Base-by-base conservation (phyloP, 257 asterid species). In the Cruciata laevipes region DNA sequence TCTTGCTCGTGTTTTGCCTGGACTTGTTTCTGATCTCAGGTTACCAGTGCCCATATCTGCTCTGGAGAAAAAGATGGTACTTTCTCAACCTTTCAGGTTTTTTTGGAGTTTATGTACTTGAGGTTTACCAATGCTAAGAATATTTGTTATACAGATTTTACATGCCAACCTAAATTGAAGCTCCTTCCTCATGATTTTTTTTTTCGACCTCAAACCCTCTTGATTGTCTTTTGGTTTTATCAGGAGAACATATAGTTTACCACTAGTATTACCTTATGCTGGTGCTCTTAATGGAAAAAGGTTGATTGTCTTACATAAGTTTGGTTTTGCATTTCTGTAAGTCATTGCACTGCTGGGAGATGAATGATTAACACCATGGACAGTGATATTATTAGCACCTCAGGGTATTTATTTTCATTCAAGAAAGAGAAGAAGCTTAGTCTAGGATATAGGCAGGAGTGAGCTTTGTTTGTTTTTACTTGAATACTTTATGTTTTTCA, bases 1-100 rank as follows among this genome's bases (percentile, higher is more conserved):
- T 78, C 95, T 93, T 61, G 82, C 95, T 76, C 88, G 96, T 67
- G 86, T 90, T 38, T 75, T 93, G 80, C 99, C 99, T 1, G 95
- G 84, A 71, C 86, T 93, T 75, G 87, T 84, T 75, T 53, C 92
- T 49, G 96, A 85, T 72, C 95, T 90, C 65, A 85, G 95, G 82
- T 75, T 93, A 78, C 87, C 92, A 20, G 75, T 79, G 72, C 95
- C 99, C 33, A 61, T 88, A 74, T 90, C 99, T 65, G 78, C 69
- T 65, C 79, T 93, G 71, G 99, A 93, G 81, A 83, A 77, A 74
- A 95, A 90, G 81, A 64, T 93, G 87, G 99, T 93, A 85, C 63
- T 80, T 56, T 72, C 53, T 63, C 62, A 7, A 35, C 42, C 63
- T 51, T 68, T 14, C 55, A 47, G 18, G 13, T 53, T 33, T 63